These are phyloP conservation scores for Rhodosporidiobolus odoratus DNA, from an alignment of 768 basidiomycete genomes.

Conservation along the genomic window DNA sequence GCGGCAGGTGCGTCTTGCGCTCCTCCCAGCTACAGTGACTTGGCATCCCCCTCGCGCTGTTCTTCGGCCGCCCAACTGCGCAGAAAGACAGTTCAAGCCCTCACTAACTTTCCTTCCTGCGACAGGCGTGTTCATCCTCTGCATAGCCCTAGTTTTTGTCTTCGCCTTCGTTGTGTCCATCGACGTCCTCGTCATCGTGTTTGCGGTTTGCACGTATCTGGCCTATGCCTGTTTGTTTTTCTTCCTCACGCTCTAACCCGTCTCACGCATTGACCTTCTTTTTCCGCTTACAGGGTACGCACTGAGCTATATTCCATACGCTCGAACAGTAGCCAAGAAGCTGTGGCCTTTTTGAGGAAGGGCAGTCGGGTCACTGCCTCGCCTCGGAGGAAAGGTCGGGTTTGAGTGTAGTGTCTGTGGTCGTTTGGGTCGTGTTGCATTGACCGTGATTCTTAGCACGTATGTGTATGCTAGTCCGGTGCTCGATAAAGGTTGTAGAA, in stretches of 20 bases:
- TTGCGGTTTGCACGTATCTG: conserved; percentile 26
- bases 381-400: background rate
- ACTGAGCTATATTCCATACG: conserved; percentile 32
- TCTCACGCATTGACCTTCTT: background rate
- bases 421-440: background rate
- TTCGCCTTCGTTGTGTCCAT: conserved; percentile 33
- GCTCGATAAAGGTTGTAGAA: background rate
- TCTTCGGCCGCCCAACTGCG: too few species aligned
- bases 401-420: background rate
- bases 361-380: too few species aligned
- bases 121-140: conserved; percentile 8
- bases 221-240: conserved; percentile 13
- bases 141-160: conserved; percentile 20
- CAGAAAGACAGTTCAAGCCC: too few species aligned
- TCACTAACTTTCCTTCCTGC: too few species aligned
- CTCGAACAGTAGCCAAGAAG: conserved; percentile 13
- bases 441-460: background rate
- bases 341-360: conserved; percentile 14
- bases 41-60: background rate
- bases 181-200: conserved; percentile 34
- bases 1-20: conserved; percentile 1
- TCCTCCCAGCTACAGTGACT: background rate
- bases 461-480: background rate
- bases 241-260: background rate
- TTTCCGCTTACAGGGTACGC: background rate